These are phyloP conservation scores for Trichoderma cornu-damae DNA, from an alignment of 2,329 filamentous ascomycete genomes.

Conservation along the genomic window DNA sequence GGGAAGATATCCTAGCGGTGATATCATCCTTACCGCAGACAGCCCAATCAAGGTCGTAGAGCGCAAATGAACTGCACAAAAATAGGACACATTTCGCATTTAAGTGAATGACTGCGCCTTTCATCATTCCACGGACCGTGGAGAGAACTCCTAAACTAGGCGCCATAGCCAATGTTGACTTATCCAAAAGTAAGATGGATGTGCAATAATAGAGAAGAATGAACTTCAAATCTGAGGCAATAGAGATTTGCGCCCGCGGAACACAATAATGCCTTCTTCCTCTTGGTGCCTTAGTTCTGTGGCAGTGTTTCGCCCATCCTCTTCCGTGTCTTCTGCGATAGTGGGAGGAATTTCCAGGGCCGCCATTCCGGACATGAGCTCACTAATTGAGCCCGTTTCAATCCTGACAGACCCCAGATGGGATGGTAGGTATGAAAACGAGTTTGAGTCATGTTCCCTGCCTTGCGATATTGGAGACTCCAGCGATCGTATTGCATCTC, in stretches of 20 bases:
- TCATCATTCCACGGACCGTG: too few species aligned
- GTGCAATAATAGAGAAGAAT: too few species aligned
- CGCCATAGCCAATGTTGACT: too few species aligned
- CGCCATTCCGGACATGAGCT: neutral
- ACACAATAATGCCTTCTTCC: neutral
- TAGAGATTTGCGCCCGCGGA: neutral
- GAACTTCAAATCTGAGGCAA: neutral
- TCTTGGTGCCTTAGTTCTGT: neutral
- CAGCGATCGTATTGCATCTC: neutral
- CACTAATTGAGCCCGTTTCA: neutral
- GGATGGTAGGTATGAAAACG: neutral
- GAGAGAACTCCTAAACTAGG: neutral
- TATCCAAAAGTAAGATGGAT: too few species aligned
- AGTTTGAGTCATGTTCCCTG: slow-evolving; percentile 10
- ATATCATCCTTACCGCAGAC: too few species aligned
- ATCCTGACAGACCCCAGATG: neutral
- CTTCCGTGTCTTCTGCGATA: neutral
- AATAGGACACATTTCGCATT: too few species aligned
- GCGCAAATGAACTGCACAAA: too few species aligned
- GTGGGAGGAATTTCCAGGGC: neutral
- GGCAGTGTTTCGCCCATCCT: neutral
- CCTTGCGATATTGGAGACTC: neutral
- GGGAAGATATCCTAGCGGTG: neutral
- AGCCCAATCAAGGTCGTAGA: too few species aligned
- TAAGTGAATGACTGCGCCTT: too few species aligned